These are phyloP conservation scores for Exobasidium cylindrosporum DNA, from an alignment of 1,284 basidiomycete genomes.

Conservation along the genomic window DNA sequence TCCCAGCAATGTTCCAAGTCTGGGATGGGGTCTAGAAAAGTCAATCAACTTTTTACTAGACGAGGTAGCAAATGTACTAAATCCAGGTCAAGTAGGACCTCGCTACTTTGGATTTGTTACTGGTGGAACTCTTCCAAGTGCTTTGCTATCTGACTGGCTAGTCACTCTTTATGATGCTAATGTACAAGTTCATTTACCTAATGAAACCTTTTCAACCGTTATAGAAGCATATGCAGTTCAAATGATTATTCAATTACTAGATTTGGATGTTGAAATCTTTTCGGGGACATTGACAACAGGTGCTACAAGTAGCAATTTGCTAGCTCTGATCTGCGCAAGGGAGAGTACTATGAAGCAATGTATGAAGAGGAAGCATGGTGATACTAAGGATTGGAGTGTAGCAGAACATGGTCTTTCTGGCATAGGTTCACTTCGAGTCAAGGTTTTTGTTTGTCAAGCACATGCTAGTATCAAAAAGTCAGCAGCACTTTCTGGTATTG, in stretches of 20 bases:
- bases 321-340: slow-evolving; percentile 57
- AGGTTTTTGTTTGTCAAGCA: slow-evolving; percentile 58
- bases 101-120: slow-evolving; percentile 61
- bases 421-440: slow-evolving; percentile 55
- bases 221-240: slow-evolving; percentile 58
- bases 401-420: slow-evolving; percentile 47
- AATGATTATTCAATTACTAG: slow-evolving; percentile 58
- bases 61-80: background rate
- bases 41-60: slow-evolving; percentile 10
- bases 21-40: slow-evolving; percentile 5
- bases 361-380: slow-evolving; percentile 20
- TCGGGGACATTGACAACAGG: slow-evolving; percentile 60
- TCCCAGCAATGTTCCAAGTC: background rate
- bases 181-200: slow-evolving; percentile 58
- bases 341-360: slow-evolving; percentile 23
- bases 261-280: slow-evolving; percentile 53
- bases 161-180: slow-evolving; percentile 39
- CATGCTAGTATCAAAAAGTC: slow-evolving; percentile 60
- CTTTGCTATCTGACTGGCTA: slow-evolving; percentile 11
- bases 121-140: slow-evolving; percentile 6
- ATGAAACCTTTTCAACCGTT: slow-evolving; percentile 56
- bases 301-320: slow-evolving; percentile 60
- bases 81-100: slow-evolving; percentile 26
- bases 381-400: slow-evolving; percentile 51
- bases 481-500: slow-evolving; percentile 59